Evolutionary conservation across 441 rosid genomes (phyloP).

Genomic region (Theobroma grandiflorum): DNA sequence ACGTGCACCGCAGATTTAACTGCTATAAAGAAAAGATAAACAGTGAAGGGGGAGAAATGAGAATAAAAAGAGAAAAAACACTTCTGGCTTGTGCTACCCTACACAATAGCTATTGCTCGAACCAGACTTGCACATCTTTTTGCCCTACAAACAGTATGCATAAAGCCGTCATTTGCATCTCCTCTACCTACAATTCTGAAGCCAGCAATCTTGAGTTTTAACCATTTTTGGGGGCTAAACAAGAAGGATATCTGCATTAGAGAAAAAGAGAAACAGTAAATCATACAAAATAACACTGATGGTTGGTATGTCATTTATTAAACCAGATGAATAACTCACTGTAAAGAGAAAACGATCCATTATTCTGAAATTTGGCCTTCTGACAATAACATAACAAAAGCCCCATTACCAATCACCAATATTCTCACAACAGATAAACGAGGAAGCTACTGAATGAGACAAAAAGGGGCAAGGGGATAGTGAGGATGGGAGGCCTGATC

Average conservation of each 20-base stretch:
- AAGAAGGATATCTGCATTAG: slow-evolving; percentile 1
- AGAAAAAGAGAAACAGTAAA: not conserved
- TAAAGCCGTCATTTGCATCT: slow-evolving; percentile 5
- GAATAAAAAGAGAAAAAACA: not conserved
- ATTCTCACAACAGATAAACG: not conserved
- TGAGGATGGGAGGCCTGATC: not conserved
- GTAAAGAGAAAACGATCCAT: not conserved
- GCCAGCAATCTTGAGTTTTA: slow-evolving; percentile 20
- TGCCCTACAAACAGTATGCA: slow-evolving; percentile 15
- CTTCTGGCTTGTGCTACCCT: slow-evolving; percentile 17
- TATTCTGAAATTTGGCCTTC: not conserved
- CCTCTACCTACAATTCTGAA: not conserved
- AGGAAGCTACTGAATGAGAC: not conserved
- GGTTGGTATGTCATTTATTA: not conserved
- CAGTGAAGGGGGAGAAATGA: not conserved
- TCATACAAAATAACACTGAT: not conserved
- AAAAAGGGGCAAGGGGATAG: not conserved
- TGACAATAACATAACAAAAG: not conserved
- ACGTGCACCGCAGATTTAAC: slow-evolving; percentile 18
- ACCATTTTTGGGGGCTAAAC: slow-evolving; percentile 22
- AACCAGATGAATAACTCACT: not conserved
- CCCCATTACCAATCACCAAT: not conserved
- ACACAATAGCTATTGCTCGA: slow-evolving; percentile 6
- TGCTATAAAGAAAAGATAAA: slow-evolving; percentile 18
- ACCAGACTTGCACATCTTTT: slow-evolving; percentile 14